These are phyloP conservation scores for Oropetium thomaeum DNA, from an alignment of 176 grass and related monocot genomes.

Conservation along the genomic window DNA sequence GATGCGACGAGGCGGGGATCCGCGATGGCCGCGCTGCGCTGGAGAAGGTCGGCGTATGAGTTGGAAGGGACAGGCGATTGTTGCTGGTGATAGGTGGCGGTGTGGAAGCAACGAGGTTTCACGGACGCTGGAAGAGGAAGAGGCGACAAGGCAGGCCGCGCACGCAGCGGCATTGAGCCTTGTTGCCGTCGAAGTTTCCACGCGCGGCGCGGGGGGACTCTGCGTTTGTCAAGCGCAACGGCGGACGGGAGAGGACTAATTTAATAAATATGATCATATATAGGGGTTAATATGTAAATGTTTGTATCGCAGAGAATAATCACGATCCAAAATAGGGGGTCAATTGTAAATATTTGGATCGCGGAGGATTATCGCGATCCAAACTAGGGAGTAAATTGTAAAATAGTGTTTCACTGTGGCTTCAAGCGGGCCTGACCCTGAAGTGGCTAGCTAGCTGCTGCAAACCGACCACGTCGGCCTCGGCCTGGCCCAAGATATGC, in stretches of 20 bases:
- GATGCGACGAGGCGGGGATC: slow-evolving; percentile 28
- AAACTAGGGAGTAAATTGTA: too few species aligned
- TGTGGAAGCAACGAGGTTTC: neutral
- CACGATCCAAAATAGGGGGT: too few species aligned
- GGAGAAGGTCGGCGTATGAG: slow-evolving; percentile 40
- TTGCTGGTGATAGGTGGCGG: neutral
- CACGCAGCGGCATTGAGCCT: neutral
- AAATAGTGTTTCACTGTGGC: too few species aligned
- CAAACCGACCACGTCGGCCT: too few species aligned
- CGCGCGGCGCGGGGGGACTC: neutral
- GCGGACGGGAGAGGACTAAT: too few species aligned
- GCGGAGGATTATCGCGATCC: too few species aligned
- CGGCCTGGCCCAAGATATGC: neutral
- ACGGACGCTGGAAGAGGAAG: neutral
- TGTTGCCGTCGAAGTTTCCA: neutral
- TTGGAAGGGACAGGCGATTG: neutral
- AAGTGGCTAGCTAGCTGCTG: neutral
- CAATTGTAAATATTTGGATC: too few species aligned
- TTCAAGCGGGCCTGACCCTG: neutral
- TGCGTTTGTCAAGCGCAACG: neutral
- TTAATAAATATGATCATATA: too few species aligned
- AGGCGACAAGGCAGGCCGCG: neutral
- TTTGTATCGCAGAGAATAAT: too few species aligned
- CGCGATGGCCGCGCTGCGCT: slow-evolving; percentile 27
- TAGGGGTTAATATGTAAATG: too few species aligned